phyloP scores from a whole-genome alignment of 495 filamentous ascomycete species.

The Xylaria scruposa region DNA sequence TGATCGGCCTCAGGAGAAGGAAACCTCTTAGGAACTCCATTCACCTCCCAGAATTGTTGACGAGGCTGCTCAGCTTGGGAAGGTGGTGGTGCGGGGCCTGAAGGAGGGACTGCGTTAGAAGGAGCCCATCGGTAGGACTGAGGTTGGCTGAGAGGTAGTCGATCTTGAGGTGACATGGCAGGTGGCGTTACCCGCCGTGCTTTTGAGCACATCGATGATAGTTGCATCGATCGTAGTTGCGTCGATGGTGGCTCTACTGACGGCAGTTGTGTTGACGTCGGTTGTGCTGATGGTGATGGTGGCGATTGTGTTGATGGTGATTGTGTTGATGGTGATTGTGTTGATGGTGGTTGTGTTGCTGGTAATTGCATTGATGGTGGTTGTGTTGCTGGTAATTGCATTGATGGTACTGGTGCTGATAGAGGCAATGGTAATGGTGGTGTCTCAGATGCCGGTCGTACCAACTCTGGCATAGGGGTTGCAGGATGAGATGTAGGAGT shows the following conservation, averaged over 20 bases:
- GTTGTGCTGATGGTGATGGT: neutral
- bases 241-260: neutral
- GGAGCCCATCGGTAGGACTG: neutral
- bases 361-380: neutral
- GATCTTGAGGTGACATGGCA: neutral
- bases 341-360: neutral
- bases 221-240: neutral
- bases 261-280: neutral
- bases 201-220: neutral
- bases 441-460: slow-evolving; percentile 46
- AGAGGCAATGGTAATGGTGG: neutral
- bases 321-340: too few relatives aligned
- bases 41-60: neutral
- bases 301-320: too few relatives aligned
- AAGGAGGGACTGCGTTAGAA: neutral
- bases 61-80: neutral
- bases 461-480: neutral
- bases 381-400: neutral
- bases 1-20: slow-evolving; percentile 49
- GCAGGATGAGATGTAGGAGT: slow-evolving; percentile 1
- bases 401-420: neutral
- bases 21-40: slow-evolving; percentile 37
- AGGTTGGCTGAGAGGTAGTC: too few relatives aligned
- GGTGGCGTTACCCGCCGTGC: neutral
- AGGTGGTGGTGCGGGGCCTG: neutral